Conservation (phyloP, 106 monocot genomes). For the Amphibolis antarctica region DNA sequence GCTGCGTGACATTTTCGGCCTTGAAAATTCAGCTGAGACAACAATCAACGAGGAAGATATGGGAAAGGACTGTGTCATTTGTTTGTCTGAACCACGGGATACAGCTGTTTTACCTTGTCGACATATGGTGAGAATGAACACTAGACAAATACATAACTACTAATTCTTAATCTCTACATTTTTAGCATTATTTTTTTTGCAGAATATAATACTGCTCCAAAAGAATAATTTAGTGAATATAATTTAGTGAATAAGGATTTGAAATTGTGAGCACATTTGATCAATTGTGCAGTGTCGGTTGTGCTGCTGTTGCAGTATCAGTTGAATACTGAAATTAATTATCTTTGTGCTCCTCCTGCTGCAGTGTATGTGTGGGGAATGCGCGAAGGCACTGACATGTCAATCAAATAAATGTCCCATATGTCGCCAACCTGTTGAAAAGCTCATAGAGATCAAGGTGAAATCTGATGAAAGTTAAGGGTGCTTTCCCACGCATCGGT, state of each 20-base stretch:
- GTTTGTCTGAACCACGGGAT: constrained; percentile 70
- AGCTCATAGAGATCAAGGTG: constrained; percentile 79
- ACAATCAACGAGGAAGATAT: constrained; percentile 28
- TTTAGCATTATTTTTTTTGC: not conserved
- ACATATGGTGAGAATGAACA: constrained; percentile 60
- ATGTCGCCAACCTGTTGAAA: constrained; percentile 78
- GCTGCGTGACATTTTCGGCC: constrained; percentile 75
- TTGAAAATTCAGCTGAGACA: constrained; percentile 26
- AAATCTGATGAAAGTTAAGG: constrained; percentile 10
- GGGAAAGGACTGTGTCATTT: constrained; percentile 92
- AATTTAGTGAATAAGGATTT: no score
- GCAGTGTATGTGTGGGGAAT: constrained; percentile 95
- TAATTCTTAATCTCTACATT: not conserved
- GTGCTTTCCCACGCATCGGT: not conserved
- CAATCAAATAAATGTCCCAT: constrained; percentile 86
- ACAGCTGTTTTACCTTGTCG: constrained; percentile 85
- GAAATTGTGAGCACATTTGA: no score
- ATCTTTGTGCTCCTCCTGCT: constrained; percentile 4
- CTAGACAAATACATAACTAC: not conserved
- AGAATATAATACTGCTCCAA: not conserved
- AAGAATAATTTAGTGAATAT: no score
- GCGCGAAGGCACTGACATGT: constrained; percentile 59
- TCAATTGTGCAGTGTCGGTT: no score
- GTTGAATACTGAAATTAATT: not conserved
- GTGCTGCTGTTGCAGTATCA: no score